Base-by-base conservation (phyloP, 768 basidiomycete genomes). In the Leccinum variicolor region DNA sequence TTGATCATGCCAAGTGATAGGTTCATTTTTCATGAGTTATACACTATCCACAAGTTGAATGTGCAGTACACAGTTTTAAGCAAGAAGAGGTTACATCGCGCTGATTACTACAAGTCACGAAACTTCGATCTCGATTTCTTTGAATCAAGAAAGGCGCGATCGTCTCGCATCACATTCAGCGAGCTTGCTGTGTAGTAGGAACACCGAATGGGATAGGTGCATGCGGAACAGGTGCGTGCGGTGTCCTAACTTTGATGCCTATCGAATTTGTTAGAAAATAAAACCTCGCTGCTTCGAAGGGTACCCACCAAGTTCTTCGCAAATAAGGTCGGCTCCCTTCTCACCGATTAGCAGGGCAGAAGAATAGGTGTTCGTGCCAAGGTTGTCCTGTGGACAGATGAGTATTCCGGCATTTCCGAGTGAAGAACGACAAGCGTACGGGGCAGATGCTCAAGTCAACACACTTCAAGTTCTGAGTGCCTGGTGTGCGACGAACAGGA, bases 371-470 rank as follows among this genome's bases (percentile, higher is more conserved):
- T 86, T 86, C 45, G 86, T 86, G 58, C 85, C 85, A 62, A 87
- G 71, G 71, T 88, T 88, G 63, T 86, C 85, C 83, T 84, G 54
- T n/a, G 54, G 41, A 28, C 11, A 21, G 43, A 36, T 59, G 49
- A 60, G 52, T 29, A 25, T 28, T n/a, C 31, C 7, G 46, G 14
- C 23, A 54, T 23, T 25, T 41, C 29, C 14, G 17, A 31, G 25
- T 15, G 13, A 48, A 19, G 47, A 19, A 29, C 14, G 34, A 11
- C n/a, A 43, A 23, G 72, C 81, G 65, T 67, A 85, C 84, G 21
- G 86, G 86, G 74, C 86, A 87, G 74, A 87, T 86, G 72, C 82
- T 83, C 75, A 87, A 75, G 72, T 88, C 86, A 62, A 82, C 78
- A 66, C 76, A 78, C 75, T 87, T 87, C 66, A 88, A 75, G 76